phyloP scores from a whole-genome alignment of 495 filamentous ascomycete genomes.

The Penicillium argentinense region DNA sequence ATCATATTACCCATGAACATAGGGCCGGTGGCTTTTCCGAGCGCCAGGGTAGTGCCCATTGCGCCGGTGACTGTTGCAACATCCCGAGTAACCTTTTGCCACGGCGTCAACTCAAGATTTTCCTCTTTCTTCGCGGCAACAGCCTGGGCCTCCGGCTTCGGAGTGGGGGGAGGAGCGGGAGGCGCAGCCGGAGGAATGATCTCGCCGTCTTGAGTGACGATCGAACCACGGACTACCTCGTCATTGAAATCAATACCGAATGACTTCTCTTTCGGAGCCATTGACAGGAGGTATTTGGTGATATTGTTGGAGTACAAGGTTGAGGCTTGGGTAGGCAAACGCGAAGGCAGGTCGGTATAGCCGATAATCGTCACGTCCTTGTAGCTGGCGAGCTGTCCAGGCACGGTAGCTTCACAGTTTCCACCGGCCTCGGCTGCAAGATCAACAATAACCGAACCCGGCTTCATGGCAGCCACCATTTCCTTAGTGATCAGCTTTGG shows the following conservation, averaged over 20 bases:
- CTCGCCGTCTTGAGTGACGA: slow-evolving; percentile 71
- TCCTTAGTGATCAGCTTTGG: slow-evolving; percentile 75
- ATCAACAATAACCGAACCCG: slow-evolving; percentile 78
- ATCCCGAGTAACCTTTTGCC: slow-evolving; percentile 71
- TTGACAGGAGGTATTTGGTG: slow-evolving; percentile 76
- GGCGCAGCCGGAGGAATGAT: slow-evolving; percentile 71
- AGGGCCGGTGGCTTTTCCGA: slow-evolving; percentile 75
- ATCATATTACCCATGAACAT: slow-evolving; percentile 81
- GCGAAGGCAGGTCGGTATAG: slow-evolving; percentile 79
- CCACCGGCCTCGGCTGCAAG: slow-evolving; percentile 79
- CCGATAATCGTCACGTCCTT: slow-evolving; percentile 80
- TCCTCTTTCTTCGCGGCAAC: slow-evolving; percentile 52
- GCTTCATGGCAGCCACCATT: slow-evolving; percentile 79
- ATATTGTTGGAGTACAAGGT: slow-evolving; percentile 87
- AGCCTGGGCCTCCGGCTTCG: slow-evolving; percentile 48
- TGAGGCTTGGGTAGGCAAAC: slow-evolving; percentile 76
- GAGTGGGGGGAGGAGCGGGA: slow-evolving; percentile 65
- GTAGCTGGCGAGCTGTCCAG: slow-evolving; percentile 64
- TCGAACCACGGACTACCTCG: slow-evolving; percentile 76
- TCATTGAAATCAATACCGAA: slow-evolving; percentile 74
- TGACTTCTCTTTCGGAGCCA: slow-evolving; percentile 69
- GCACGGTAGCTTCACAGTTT: slow-evolving; percentile 73
- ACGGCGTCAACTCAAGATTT: slow-evolving; percentile 67
- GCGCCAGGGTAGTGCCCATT: slow-evolving; percentile 67
- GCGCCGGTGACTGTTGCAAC: slow-evolving; percentile 67